Percentiles rank a stretch among this genome's conserved stretches.
These are phyloP conservation scores for Tephrocybe sp. DNA, from an alignment of 768 basidiomycete species.

Conservation along the genomic window DNA sequence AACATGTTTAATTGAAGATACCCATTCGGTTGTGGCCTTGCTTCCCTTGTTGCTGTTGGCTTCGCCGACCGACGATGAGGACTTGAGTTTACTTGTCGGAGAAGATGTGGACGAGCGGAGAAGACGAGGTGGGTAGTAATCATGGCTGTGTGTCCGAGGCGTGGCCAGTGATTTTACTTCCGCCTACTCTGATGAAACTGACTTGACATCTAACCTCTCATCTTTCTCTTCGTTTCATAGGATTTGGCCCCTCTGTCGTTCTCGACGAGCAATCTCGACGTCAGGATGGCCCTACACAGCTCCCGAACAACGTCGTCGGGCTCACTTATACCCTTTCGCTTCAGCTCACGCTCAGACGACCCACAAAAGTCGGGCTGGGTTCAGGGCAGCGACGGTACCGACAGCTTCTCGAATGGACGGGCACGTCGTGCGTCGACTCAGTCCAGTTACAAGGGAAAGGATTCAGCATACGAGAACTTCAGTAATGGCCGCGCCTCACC, in stretches of 20 bases:
- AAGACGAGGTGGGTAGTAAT: slow-evolving; percentile 17
- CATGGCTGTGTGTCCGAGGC: slow-evolving; percentile 13
- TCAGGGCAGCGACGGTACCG: slow-evolving; percentile 12
- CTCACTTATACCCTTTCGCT: slow-evolving; percentile 23
- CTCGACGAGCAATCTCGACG: slow-evolving; percentile 14
- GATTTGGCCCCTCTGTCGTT: slow-evolving; percentile 19
- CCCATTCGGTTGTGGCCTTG: neutral
- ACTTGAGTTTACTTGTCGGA: slow-evolving; percentile 6
- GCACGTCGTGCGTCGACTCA: slow-evolving; percentile 22
- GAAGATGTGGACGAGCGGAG: slow-evolving; percentile 10
- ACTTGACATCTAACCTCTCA: slow-evolving; percentile 18
- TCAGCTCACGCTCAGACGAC: slow-evolving; percentile 18
- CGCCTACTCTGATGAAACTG: slow-evolving; percentile 15
- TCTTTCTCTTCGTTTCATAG: slow-evolving; percentile 7
- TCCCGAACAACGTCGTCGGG: slow-evolving; percentile 25
- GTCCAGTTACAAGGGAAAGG: slow-evolving; percentile 33
- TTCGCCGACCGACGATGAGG: slow-evolving; percentile 4
- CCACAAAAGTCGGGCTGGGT: slow-evolving; percentile 12
- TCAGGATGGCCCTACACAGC: slow-evolving; percentile 20
- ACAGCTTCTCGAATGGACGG: slow-evolving; percentile 17
- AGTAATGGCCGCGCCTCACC: slow-evolving; percentile 20
- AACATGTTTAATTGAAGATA: slow-evolving; percentile 14
- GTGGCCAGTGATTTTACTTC: slow-evolving; percentile 16
- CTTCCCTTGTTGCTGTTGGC: neutral
- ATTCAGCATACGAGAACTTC: slow-evolving; percentile 19